Base-by-base conservation (phyloP, 176 grass and related monocot genomes). In the Triticum dicoccoides region DNA sequence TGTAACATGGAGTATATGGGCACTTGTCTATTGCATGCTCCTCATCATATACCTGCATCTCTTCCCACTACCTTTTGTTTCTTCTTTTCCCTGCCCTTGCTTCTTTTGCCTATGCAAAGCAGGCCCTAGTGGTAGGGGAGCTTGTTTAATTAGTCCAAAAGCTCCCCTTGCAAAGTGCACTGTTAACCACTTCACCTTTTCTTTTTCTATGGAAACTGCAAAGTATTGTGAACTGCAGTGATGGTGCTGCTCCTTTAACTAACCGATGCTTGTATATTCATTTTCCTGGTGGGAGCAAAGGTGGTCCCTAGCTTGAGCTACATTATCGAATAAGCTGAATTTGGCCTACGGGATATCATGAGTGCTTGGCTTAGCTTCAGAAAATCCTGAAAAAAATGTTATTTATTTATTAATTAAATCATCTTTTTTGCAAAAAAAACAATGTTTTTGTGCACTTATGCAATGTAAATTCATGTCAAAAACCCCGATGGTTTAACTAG, bases 1-100 rank as follows among this genome's bases (percentile, higher is more conserved):
- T 91, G 85, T 91, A 85, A 81, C 82, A 91, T 86, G 89, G 85
- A 82, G 79, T 52, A 39, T 70, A 52, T 37, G 65, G 6, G 37
- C 39, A 73, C 39, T 85, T 85, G 71, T 90, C 71, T 82, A 82
- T 37, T 61, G 41, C 66, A 88, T 78, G 64, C 44, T 49, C 35
- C 45, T 78, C 79, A 83, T 83, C 64, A 79, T 80, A 80, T 61
- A 18, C 38, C 9, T 33, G 34, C 61, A 82, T 87, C 75, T 87
- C 56, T 65, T 51, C 4, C 86, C 86, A 85, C 86, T 85, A 82
- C 64, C 5, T 61, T 71, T 17, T 88, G 85, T 77, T 71, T 76
- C 85, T 84, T 45, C 62, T 76, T 91, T 87, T 70, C 37, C 80
- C 35, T 45, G 72, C 37, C 61, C 49, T 88, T 85, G 77, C 70